Evolutionary conservation across 192 early-diverging fungal species (phyloP).

Genomic region (Ambispora gerdemannii): DNA sequence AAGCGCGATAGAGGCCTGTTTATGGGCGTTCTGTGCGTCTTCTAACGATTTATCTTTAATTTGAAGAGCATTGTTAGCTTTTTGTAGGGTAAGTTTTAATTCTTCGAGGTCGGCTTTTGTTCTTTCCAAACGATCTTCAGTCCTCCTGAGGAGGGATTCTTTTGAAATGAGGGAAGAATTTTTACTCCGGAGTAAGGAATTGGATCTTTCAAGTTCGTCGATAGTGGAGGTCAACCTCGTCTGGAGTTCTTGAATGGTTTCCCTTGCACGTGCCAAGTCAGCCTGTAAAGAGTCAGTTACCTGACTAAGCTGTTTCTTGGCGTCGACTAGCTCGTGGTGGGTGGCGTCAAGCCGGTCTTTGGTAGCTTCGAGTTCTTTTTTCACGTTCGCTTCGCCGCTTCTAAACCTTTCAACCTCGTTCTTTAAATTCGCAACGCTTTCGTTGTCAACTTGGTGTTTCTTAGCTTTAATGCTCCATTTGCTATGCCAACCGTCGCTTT

Average conservation of each 20-base stretch:
- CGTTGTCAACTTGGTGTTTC: neutral
- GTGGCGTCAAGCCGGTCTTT: neutral
- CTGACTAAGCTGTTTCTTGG: neutral
- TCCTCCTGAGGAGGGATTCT: neutral
- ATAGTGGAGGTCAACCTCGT: neutral
- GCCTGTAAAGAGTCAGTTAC: neutral
- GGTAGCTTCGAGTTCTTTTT: neutral
- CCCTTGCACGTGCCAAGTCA: neutral
- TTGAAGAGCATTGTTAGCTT: neutral
- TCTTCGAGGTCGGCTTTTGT: neutral
- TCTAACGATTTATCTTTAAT: neutral
- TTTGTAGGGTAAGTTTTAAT: neutral
- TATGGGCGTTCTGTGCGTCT: neutral
- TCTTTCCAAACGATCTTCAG: neutral
- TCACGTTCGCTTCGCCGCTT: neutral
- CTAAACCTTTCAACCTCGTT: neutral
- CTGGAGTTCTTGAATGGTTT: neutral
- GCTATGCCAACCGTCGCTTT: neutral
- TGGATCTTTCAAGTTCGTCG: neutral
- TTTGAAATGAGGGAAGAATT: neutral
- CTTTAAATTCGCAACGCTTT: neutral
- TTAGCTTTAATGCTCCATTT: neutral
- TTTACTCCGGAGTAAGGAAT: neutral
- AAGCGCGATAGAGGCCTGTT: neutral
- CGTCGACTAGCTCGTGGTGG: neutral